These are phyloP conservation scores for Phytophthora multivora DNA, from an alignment of 352 stramenopile genomes.

Conservation along the genomic window DNA sequence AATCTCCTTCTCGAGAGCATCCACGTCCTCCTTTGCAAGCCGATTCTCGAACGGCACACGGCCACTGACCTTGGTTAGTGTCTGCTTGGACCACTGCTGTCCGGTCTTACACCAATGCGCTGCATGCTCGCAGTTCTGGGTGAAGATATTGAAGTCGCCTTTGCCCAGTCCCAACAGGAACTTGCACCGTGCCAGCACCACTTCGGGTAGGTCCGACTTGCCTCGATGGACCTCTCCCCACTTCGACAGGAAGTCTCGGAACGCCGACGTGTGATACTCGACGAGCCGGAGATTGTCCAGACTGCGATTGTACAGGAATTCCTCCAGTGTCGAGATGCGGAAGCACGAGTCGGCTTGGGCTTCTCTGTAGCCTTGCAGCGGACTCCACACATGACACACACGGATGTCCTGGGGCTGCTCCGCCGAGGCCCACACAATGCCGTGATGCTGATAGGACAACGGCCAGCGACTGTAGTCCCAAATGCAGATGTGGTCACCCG, in stretches of 20 bases:
- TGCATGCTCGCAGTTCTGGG: conserved; percentile 80
- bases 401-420: conserved; percentile 50
- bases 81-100: conserved; percentile 80
- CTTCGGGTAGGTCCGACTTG: conserved; percentile 74
- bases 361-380: conserved; percentile 52
- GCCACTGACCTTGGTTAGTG: conserved; percentile 47
- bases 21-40: conserved; percentile 66
- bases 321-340: conserved; percentile 71
- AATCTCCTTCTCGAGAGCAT: conserved; percentile 62
- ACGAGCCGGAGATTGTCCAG: conserved; percentile 56
- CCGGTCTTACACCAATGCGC: conserved; percentile 86
- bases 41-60: conserved; percentile 73
- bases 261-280: conserved; percentile 75
- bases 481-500: conserved; percentile 76
- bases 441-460: conserved; percentile 79
- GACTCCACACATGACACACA: conserved; percentile 79
- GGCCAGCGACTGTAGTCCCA: conserved; percentile 81
- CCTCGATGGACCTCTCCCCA: conserved; percentile 78
- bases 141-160: conserved; percentile 83
- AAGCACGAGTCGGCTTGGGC: conserved; percentile 79
- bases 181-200: conserved; percentile 76
- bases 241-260: conserved; percentile 65
- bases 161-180: conserved; percentile 70
- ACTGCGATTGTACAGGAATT: conserved; percentile 72
- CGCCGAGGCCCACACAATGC: conserved; percentile 69